Percentiles rank a stretch among this genome's conserved stretches.
Conservation (phyloP, 2,329 filamentous ascomycete species). For the Stagonosporopsis chrysanthemi region DNA sequence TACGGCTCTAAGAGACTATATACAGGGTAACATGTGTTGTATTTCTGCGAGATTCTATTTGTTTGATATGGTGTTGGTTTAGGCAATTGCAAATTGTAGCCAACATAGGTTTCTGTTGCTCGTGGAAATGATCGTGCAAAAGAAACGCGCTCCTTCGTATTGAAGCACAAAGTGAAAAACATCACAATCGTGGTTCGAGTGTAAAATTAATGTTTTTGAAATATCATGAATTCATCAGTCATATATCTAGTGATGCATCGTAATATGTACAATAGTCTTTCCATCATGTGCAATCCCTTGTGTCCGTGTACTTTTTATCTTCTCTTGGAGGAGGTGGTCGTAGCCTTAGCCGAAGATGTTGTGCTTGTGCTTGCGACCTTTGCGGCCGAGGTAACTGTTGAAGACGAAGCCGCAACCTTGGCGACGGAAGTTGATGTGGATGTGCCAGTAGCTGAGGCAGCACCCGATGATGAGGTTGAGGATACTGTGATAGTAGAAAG, state of each 20-base stretch:
- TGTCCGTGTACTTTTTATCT: neutral
- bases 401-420: neutral
- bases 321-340: slow-evolving; percentile 11
- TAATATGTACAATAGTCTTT: neutral
- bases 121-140: too few relatives aligned
- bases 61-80: too few relatives aligned
- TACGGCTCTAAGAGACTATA: too few relatives aligned
- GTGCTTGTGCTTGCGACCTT: slow-evolving; percentile 11
- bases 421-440: neutral
- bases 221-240: neutral
- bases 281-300: neutral
- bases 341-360: slow-evolving; percentile 11
- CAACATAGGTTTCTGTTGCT: too few relatives aligned
- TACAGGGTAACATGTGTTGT: too few relatives aligned
- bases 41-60: too few relatives aligned
- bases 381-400: slow-evolving; percentile 13
- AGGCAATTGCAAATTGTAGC: too few relatives aligned
- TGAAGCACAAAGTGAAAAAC: too few relatives aligned
- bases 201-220: neutral
- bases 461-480: neutral
- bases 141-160: too few relatives aligned
- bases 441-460: neutral
- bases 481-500: slow-evolving; percentile 22
- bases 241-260: neutral
- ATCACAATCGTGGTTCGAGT: neutral